Evolutionary conservation across 345 rosid species (phyloP), one percentile per base, ranked within the genome.

Genomic region (Streptanthus diversifolius): DNA sequence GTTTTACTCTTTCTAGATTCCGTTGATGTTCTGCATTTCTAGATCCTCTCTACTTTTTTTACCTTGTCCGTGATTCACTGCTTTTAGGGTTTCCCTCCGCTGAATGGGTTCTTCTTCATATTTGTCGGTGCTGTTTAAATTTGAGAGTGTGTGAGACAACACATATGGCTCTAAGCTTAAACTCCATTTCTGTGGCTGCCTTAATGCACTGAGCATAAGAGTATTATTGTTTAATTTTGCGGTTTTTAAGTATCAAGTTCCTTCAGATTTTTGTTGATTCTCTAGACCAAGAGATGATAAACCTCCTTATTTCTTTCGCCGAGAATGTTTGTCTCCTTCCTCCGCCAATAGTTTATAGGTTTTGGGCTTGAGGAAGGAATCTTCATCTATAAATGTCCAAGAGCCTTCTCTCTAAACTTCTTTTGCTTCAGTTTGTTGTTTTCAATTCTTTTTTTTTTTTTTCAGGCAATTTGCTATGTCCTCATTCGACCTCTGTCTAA

Each of bases 381-480:
- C 19, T 66, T 52, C 25, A 60, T 22, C 39, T 49, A 3, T 2
- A n/a, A 39, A 27, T 30, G 56, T 49, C 11, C 9, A 35, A 8
- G 52, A 30, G 32, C 13, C 39, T 60, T 30, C 21, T 45, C 12
- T 25, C 66, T 63, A 8, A 63, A 22, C 17, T 35, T 70, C 7
- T 22, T 57, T 45, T 77, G 41, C 19, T 64, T 74, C 14, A 5
- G 3, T 41, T 71, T 78, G 45, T 74, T 67, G 71, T 61, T 30
- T 13, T 30, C 27, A 54, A 21, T 1, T 24, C 3, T 3, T 11
- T 49, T 18, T 44, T 2, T 22, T 32, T 53, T 61, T 59, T 80
- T 82, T 58, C 93, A 91, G 99, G 99, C 93, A 30, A 59, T 86
- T 77, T 82, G 84, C 82, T 95, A 86, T 82, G 79, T 90, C 29